Percentiles rank a stretch among this genome's conserved stretches.
These are phyloP conservation scores for Tolypocladium amazonense DNA, from an alignment of 2,329 filamentous ascomycete species.

Conservation along the genomic window DNA sequence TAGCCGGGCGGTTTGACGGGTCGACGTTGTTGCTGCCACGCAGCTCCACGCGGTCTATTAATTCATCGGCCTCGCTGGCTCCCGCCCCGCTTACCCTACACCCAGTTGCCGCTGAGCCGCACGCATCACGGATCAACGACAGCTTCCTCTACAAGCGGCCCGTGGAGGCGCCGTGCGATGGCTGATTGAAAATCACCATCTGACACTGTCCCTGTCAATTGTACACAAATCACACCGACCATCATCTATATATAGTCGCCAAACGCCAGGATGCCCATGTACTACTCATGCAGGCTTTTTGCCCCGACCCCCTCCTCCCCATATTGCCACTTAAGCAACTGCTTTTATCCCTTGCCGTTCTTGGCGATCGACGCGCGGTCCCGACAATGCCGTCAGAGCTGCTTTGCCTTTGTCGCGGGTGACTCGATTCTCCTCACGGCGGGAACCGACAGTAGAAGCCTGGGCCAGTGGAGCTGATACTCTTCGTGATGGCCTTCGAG, in stretches of 20 bases:
- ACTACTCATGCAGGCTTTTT: background rate
- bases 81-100: background rate
- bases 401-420: conserved; percentile 11
- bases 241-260: background rate
- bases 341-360: background rate
- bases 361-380: background rate
- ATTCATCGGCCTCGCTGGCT: background rate
- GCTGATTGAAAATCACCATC: background rate
- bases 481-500: conserved; percentile 63
- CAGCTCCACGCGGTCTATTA: background rate
- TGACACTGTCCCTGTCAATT: background rate
- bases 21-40: background rate
- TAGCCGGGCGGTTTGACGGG: background rate
- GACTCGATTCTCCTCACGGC: conserved; percentile 28
- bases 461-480: conserved; percentile 61
- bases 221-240: too few relatives aligned
- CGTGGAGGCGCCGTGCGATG: background rate
- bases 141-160: too few relatives aligned
- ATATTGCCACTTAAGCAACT: too few relatives aligned
- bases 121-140: background rate
- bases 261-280: background rate
- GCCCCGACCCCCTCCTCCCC: background rate
- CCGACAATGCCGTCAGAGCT: background rate
- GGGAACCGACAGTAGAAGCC: conserved; percentile 41
- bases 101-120: background rate